phyloP scores from a whole-genome alignment of 805 yeast species.

The Myxozyma neotropica region DNA sequence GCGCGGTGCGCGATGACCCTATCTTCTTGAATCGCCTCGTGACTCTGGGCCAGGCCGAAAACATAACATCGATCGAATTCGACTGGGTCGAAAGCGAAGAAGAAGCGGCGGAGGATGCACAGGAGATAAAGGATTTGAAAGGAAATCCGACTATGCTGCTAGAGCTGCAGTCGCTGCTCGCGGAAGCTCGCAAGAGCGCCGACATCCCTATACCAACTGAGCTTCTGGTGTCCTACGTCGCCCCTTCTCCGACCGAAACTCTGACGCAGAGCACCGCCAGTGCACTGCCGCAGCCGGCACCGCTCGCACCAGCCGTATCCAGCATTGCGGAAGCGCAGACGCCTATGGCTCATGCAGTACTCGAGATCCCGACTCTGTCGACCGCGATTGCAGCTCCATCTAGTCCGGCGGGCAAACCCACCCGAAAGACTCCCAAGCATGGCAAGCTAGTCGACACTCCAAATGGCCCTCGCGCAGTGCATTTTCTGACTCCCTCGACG shows the following conservation, averaged over 20 bases:
- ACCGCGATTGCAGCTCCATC: background rate
- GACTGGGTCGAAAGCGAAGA: conserved; percentile 8
- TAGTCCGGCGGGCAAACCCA: background rate
- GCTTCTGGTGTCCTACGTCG: background rate
- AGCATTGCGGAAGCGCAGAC: background rate
- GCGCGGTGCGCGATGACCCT: conserved; percentile 3
- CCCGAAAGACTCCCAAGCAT: background rate
- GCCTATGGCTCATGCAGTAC: no score
- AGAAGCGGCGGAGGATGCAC: background rate
- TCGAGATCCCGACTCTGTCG: no score
- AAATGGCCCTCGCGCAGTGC: conserved; percentile 4
- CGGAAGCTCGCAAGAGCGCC: background rate
- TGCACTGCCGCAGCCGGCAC: no score
- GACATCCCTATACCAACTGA: background rate
- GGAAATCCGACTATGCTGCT: background rate
- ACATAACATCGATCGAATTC: background rate
- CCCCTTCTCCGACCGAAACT: background rate
- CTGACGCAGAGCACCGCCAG: background rate
- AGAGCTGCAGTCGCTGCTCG: background rate
- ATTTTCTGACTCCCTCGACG: conserved; percentile 10
- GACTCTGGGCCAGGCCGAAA: background rate
- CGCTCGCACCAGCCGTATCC: no score
- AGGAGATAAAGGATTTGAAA: conserved; percentile 3
- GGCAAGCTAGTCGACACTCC: conserved; percentile 8
- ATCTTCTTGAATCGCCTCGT: background rate